Evolutionary conservation across 352 stramenopile genomes (phyloP).

Genomic region (Phytophthora pisi): DNA sequence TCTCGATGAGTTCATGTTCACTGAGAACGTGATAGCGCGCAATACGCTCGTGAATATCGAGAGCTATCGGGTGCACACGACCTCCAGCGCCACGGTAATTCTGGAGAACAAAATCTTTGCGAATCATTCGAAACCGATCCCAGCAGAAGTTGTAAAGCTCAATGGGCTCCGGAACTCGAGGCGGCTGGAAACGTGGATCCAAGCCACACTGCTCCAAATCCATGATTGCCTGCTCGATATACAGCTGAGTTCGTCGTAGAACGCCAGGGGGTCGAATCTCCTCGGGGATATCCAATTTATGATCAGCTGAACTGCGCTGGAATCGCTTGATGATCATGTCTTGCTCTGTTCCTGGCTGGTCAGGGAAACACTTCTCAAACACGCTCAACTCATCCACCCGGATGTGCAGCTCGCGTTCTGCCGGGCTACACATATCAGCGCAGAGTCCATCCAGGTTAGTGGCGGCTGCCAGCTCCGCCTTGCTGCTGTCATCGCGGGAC

Average conservation of each 20-base stretch:
- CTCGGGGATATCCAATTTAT: slow-evolving; percentile 85
- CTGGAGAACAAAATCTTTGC: slow-evolving; percentile 96
- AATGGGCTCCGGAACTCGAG: slow-evolving; percentile 73
- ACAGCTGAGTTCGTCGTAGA: slow-evolving; percentile 78
- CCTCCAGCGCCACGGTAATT: slow-evolving; percentile 95
- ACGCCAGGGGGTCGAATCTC: slow-evolving; percentile 83
- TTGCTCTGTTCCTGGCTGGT: slow-evolving; percentile 55
- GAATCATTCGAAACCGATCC: slow-evolving; percentile 96
- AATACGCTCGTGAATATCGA: slow-evolving; percentile 95
- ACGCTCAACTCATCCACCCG: slow-evolving; percentile 86
- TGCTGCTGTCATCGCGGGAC: slow-evolving; percentile 36
- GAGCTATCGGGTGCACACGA: slow-evolving; percentile 90
- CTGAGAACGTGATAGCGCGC: slow-evolving; percentile 95
- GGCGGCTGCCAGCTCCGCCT: slow-evolving; percentile 65
- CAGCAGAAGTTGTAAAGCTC: slow-evolving; percentile 98
- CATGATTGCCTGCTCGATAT: slow-evolving; percentile 89
- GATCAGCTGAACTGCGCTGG: slow-evolving; percentile 84
- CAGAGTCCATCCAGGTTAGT: slow-evolving; percentile 78
- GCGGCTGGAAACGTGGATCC: slow-evolving; percentile 74
- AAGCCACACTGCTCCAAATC: slow-evolving; percentile 68
- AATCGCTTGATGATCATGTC: slow-evolving; percentile 89
- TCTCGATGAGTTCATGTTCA: slow-evolving; percentile 93
- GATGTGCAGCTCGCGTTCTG: slow-evolving; percentile 84
- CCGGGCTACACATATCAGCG: slow-evolving; percentile 85
- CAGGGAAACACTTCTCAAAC: slow-evolving; percentile 85